phyloP scores from a whole-genome alignment of 2,329 filamentous ascomycete species.

The Epichloe scottii region DNA sequence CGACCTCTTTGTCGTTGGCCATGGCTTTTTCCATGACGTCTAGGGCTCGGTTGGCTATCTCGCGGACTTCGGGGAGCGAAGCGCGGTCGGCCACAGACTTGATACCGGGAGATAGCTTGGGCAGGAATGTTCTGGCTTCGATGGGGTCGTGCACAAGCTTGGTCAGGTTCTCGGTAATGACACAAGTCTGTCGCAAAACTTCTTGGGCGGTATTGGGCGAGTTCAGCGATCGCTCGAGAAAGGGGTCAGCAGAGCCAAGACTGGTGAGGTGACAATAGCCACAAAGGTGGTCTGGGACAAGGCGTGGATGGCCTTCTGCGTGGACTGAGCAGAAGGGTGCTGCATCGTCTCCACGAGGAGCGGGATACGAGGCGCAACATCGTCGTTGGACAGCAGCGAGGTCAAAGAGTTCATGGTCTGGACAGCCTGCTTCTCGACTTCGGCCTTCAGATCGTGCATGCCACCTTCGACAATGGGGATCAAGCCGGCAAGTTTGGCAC shows the following conservation, averaged over 20 bases:
- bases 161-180: constrained; percentile 95
- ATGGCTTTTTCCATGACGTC: constrained; percentile 90
- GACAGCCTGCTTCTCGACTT: constrained; percentile 79
- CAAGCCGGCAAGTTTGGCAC: constrained; percentile 69
- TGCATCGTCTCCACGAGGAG: constrained; percentile 92
- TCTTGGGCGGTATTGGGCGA: constrained; percentile 84
- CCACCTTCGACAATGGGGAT: constrained; percentile 85
- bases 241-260: constrained; percentile 89
- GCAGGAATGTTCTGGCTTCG: constrained; percentile 88
- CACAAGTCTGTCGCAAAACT: constrained; percentile 86
- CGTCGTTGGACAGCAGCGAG: constrained; percentile 86
- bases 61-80: constrained; percentile 87
- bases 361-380: constrained; percentile 83
- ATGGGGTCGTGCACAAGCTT: constrained; percentile 94
- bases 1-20: constrained; percentile 52
- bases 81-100: constrained; percentile 78
- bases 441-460: constrained; percentile 93
- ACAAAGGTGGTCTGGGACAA: constrained; percentile 98
- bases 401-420: constrained; percentile 88
- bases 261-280: constrained; percentile 86
- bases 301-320: constrained; percentile 93
- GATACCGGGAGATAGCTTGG: constrained; percentile 87
- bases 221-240: constrained; percentile 88
- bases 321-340: constrained; percentile 73
- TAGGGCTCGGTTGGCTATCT: constrained; percentile 71